These are phyloP conservation scores for Petunia secreta DNA, from an alignment of 257 asterid genomes.

Conservation along the genomic window DNA sequence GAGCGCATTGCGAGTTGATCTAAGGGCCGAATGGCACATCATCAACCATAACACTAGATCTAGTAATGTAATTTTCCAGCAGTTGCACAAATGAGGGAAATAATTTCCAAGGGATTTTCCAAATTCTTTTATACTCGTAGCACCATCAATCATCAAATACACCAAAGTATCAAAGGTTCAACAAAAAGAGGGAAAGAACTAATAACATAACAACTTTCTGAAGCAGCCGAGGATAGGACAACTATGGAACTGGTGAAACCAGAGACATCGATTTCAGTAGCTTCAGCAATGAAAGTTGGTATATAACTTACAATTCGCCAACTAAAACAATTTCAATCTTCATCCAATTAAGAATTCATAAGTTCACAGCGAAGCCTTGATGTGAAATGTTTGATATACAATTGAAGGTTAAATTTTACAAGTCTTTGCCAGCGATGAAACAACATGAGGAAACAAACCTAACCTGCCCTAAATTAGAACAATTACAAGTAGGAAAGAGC, in stretches of 20 bases:
- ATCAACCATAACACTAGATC: too few relatives aligned
- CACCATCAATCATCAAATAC: too few relatives aligned
- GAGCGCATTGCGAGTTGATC: too few relatives aligned
- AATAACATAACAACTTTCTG: background rate
- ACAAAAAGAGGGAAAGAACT: background rate
- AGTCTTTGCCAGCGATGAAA: background rate
- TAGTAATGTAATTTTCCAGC: too few relatives aligned
- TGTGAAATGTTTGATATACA: slow-evolving; percentile 1
- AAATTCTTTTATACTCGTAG: too few relatives aligned
- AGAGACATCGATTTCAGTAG: background rate
- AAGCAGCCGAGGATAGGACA: too few relatives aligned
- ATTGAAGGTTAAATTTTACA: slow-evolving; percentile 12
- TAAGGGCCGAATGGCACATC: too few relatives aligned
- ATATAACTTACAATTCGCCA: background rate
- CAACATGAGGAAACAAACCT: background rate
- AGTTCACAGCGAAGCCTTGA: too few relatives aligned
- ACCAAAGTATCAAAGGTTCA: background rate
- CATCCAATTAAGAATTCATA: too few relatives aligned
- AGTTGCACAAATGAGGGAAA: too few relatives aligned
- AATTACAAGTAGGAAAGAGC: background rate
- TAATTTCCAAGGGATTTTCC: too few relatives aligned
- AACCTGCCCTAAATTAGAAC: background rate
- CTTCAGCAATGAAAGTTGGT: background rate
- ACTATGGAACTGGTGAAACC: background rate
- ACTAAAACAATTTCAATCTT: too few relatives aligned